phyloP scores from a whole-genome alignment of 2,329 filamentous ascomycete genomes.

The Incumbomyces lentus region DNA sequence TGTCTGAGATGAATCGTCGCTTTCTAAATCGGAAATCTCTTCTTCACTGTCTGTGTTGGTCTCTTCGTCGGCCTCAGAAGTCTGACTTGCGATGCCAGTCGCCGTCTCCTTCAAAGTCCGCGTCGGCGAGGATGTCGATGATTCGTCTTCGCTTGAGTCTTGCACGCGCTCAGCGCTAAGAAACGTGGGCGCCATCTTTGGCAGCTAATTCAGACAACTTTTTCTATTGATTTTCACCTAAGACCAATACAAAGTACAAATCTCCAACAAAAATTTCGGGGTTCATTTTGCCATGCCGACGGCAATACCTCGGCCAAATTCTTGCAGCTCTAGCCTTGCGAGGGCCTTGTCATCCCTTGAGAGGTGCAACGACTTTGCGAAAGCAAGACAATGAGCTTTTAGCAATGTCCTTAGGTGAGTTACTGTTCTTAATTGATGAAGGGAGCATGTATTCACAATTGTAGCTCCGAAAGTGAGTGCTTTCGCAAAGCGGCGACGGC shows the following conservation, averaged over 20 bases:
- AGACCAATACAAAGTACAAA: no score
- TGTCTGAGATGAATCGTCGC: neutral
- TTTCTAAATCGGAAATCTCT: neutral
- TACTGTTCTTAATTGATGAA: neutral
- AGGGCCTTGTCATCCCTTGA: no score
- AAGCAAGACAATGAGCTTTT: no score
- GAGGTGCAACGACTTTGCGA: no score
- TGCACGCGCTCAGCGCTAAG: slow-evolving; percentile 14
- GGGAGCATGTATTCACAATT: no score
- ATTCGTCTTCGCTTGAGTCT: slow-evolving; percentile 16
- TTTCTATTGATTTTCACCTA: no score
- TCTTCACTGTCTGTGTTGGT: slow-evolving; percentile 1
- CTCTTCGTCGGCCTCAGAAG: slow-evolving; percentile 6
- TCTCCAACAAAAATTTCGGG: no score
- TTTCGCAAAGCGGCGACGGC: slow-evolving; percentile 4
- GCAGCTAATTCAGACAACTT: no score
- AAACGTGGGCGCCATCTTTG: slow-evolving; percentile 5
- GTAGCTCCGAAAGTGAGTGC: neutral
- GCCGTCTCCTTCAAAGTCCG: neutral
- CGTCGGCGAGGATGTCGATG: neutral
- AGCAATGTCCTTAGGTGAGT: neutral
- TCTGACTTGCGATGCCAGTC: neutral
- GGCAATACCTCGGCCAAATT: no score
- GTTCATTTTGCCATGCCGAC: no score
- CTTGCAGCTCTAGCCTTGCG: no score